A percentile compares a stretch with the other conserved stretches of the same genome.
These are phyloP conservation scores for Penicillium sp. DNA, from an alignment of 2,329 filamentous ascomycete species.

Conservation along the genomic window DNA sequence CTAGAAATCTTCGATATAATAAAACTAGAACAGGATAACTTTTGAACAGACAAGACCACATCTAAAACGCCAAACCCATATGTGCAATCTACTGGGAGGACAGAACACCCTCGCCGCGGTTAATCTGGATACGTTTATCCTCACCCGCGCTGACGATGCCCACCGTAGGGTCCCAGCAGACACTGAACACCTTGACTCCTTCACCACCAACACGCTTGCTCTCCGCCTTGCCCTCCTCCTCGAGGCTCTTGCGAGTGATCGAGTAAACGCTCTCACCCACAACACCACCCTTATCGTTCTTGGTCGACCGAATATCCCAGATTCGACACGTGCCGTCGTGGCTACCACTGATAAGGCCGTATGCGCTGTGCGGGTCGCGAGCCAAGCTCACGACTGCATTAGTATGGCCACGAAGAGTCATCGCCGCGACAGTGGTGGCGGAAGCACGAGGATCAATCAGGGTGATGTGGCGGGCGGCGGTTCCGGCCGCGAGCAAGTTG, in stretches of 20 bases:
- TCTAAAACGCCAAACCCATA: conserved; percentile 32
- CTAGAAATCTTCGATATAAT: conserved; percentile 4
- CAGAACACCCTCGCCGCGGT: conserved; percentile 60
- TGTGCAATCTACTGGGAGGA: conserved; percentile 33
- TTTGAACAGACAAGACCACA: conserved; percentile 28
- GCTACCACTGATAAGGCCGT: conserved; percentile 83
- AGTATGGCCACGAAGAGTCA: conserved; percentile 88
- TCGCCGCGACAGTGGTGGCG: conserved; percentile 72
- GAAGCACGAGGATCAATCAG: conserved; percentile 86
- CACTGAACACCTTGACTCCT: conserved; percentile 84
- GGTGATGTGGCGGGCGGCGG: conserved; percentile 81
- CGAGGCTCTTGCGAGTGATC: conserved; percentile 72
- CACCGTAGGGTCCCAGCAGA: conserved; percentile 80
- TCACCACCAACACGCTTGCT: conserved; percentile 67
- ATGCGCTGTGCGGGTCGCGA: conserved; percentile 65
- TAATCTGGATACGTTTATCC: conserved; percentile 93
- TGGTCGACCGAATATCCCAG: conserved; percentile 80
- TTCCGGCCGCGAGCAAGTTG: conserved; percentile 69
- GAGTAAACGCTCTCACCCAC: conserved; percentile 73
- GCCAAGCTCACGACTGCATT: conserved; percentile 67
- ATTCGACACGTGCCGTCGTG: conserved; percentile 91
- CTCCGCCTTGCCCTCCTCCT: conserved; percentile 61
- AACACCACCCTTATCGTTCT: conserved; percentile 58
- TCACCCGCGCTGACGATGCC: conserved; percentile 91
- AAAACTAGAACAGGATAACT: conserved; percentile 27